These are phyloP conservation scores for Trichoderma citrinoviride DNA, from an alignment of 2,329 filamentous ascomycete species.

Conservation along the genomic window DNA sequence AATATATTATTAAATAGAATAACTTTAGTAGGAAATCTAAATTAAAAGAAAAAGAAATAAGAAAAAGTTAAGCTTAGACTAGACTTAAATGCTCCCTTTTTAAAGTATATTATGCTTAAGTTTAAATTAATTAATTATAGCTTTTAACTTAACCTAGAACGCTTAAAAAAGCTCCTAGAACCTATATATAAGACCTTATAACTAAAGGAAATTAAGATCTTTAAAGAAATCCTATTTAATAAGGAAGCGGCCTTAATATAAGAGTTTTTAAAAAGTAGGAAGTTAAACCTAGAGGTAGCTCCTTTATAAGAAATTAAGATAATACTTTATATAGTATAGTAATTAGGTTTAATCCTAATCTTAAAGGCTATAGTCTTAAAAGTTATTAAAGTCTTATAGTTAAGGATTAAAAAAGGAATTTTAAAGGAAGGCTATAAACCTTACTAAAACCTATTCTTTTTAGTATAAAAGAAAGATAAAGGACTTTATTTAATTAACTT, in stretches of 20 bases:
- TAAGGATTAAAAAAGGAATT: too few species aligned
- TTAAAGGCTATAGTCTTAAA: too few species aligned
- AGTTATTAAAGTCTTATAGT: too few species aligned
- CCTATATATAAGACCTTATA: not conserved
- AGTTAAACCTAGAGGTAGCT: too few species aligned
- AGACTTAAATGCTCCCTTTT: not conserved
- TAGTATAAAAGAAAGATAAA: too few species aligned
- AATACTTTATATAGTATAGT: too few species aligned
- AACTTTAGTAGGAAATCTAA: not conserved
- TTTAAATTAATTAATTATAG: not conserved
- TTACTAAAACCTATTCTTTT: too few species aligned
- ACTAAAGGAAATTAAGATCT: not conserved
- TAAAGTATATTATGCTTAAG: not conserved
- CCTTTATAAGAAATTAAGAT: too few species aligned
- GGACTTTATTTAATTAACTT: too few species aligned
- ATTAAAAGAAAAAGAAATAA: not conserved
- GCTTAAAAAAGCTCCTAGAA: not conserved
- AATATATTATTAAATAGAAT: not conserved
- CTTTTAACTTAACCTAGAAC: not conserved
- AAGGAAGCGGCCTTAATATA: not conserved
- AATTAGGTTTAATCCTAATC: too few species aligned
- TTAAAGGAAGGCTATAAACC: too few species aligned
- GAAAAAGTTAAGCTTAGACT: not conserved
- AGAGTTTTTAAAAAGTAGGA: too few species aligned
- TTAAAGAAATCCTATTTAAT: not conserved